Base-by-base conservation (phyloP, 331 rosid species). In the Phaseolus coccineus region DNA sequence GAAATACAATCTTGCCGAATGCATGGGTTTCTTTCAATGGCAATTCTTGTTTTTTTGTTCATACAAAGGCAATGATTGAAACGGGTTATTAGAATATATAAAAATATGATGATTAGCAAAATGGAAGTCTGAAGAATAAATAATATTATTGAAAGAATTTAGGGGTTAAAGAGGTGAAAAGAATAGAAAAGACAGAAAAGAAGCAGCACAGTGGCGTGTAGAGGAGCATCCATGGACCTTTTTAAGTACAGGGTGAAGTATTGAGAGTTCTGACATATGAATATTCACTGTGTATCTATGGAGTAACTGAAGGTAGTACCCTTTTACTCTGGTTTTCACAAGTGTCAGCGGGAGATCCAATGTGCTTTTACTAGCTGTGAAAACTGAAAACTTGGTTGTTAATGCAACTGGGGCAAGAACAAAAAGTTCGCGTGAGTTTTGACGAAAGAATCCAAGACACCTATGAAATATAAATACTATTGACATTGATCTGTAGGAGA, bases 401-500 rank as follows among this genome's bases (percentile, higher is more conserved):
- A 67, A 81, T 85, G 79, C 77, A 9, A 56, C 44, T 62, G 24
- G 62, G 64, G 30, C 81, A 22, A 74, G 74, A 80, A 73, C 85
- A 81, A 83, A 85, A 74, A 80, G 88, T 74, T 77, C 14, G 69
- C 78, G 74, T 40, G 52, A 71, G 86, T 70, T 81, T 81, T 83
- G 77, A 79, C 74, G 77, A 75, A 74, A 87, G 84, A 77, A 74
- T 81, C 87, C 87, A 83, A 78, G 70, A 57, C 5, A 47, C 37
- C 67, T 51, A 31, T 52, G 74, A 76, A 73, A 83, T 83, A 77
- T 83, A 77, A 83, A 85, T 81, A 67, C 56, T 22, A 70, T 71
- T 80, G 89, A 85, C 82, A 88, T 78, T 83, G 83, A 88, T 85
- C 85, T 83, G 53, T 50, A 44, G 69, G 89, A 88, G 86, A 80